These are phyloP conservation scores for Bipolaris oryzae DNA, from an alignment of 2,329 filamentous ascomycete species.

Conservation along the genomic window DNA sequence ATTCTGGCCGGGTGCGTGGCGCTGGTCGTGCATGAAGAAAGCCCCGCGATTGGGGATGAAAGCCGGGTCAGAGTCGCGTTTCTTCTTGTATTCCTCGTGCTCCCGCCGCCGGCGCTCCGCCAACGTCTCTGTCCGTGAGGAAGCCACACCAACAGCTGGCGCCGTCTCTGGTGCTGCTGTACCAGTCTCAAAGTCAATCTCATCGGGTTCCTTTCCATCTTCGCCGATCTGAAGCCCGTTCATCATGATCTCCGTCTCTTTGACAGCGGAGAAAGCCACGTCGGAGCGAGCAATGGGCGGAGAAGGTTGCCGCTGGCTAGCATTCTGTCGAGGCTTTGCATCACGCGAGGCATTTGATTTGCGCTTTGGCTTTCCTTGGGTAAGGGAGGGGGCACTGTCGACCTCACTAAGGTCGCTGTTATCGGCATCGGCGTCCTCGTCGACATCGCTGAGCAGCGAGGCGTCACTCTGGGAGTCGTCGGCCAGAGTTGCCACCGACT, in stretches of 20 bases:
- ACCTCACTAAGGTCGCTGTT: constrained; percentile 63
- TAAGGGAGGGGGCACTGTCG: constrained; percentile 49
- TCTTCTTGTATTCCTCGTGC: constrained; percentile 88
- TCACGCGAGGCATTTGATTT: constrained; percentile 47
- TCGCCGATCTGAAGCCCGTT: constrained; percentile 61
- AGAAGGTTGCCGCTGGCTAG: constrained; percentile 38
- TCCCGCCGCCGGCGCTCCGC: constrained; percentile 79
- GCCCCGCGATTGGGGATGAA: constrained; percentile 93
- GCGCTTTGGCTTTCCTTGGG: constrained; percentile 45
- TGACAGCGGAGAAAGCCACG: constrained; percentile 51
- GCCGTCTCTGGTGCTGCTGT: constrained; percentile 43
- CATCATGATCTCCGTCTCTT: constrained; percentile 67
- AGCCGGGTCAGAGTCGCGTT: constrained; percentile 84
- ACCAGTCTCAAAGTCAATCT: constrained; percentile 60
- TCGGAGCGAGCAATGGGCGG: constrained; percentile 47
- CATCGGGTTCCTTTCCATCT: constrained; percentile 48
- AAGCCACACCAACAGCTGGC: constrained; percentile 46
- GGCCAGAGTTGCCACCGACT: constrained; percentile 56
- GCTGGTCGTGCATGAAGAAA: constrained; percentile 97
- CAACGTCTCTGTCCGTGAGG: constrained; percentile 59
- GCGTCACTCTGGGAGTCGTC: constrained; percentile 69
- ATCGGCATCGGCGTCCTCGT: constrained; percentile 65
- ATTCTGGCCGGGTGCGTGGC: constrained; percentile 76
- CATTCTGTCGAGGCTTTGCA: constrained; percentile 37
- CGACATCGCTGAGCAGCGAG: constrained; percentile 62